phyloP scores from a whole-genome alignment of 179 eudicot species.

The Sideroxylon spinosum region DNA sequence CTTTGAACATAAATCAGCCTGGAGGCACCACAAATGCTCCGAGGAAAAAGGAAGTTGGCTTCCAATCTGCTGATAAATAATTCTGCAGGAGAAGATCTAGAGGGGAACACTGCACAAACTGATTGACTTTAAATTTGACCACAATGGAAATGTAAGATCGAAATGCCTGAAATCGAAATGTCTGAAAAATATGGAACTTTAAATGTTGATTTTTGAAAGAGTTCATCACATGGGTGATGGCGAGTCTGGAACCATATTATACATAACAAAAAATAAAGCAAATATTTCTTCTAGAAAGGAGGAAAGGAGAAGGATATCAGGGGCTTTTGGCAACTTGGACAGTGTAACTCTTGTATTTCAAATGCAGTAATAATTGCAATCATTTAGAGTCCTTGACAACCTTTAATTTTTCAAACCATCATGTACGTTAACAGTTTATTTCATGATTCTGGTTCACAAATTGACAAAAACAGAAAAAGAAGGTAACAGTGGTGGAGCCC shows the following conservation, averaged over 20 bases:
- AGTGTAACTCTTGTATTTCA: not conserved
- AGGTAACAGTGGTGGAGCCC: no score
- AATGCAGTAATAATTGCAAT: not conserved
- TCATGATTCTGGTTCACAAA: not conserved
- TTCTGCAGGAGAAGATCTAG: not conserved
- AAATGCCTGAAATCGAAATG: not conserved
- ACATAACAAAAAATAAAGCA: not conserved
- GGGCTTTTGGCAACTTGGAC: not conserved
- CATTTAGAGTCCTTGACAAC: not conserved
- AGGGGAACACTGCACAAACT: not conserved
- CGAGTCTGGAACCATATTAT: not conserved
- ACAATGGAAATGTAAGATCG: not conserved
- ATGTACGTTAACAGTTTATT: not conserved
- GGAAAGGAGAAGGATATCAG: not conserved
- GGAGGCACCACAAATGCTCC: not conserved
- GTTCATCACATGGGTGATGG: not conserved
- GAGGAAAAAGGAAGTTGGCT: not conserved
- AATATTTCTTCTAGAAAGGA: not conserved
- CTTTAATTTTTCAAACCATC: not conserved
- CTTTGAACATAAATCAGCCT: not conserved
- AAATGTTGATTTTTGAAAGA: not conserved
- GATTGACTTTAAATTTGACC: not conserved
- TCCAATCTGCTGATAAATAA: not conserved
- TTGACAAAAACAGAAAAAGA: not conserved
- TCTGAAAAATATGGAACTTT: not conserved